Evolutionary conservation across 1,284 basidiomycete species (phyloP).

Genomic region (Sphagnurus paluster): DNA sequence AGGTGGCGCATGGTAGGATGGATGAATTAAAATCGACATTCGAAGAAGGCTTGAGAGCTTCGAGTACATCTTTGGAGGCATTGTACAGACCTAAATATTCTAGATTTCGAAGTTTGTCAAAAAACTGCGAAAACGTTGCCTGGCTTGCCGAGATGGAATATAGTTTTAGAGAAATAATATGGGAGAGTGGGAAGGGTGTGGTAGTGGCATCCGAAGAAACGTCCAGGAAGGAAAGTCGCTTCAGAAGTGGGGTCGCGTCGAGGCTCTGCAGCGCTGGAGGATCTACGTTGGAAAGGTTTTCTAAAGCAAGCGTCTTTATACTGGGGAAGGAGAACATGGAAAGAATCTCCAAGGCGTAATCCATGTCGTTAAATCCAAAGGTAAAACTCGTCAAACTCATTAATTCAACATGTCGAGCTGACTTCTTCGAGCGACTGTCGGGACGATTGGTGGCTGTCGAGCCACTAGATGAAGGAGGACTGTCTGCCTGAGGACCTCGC

Average conservation of each 20-base stretch:
- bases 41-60: constrained; percentile 8
- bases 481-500: constrained; percentile 43
- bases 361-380: constrained; percentile 48
- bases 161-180: constrained; percentile 25
- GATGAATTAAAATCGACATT: neutral
- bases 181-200: constrained; percentile 20
- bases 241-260: constrained; percentile 34
- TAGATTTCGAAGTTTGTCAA: constrained; percentile 22
- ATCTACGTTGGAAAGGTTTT: constrained; percentile 42
- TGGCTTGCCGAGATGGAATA: constrained; percentile 20
- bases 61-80: constrained; percentile 18
- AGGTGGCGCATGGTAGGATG: constrained; percentile 20
- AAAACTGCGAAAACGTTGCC: constrained; percentile 21
- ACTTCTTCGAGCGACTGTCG: neutral
- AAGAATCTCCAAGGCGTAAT: constrained; percentile 42
- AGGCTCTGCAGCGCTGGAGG: constrained; percentile 22
- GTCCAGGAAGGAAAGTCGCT: constrained; percentile 21
- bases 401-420: constrained; percentile 27
- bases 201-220: constrained; percentile 5
- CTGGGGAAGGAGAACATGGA: constrained; percentile 42
- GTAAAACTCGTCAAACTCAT: constrained; percentile 36
- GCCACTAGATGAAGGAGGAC: constrained; percentile 1
- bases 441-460: neutral
- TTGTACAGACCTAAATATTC: constrained; percentile 21
- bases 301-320: constrained; percentile 38